Evolutionary conservation across 129 eudicot genomes (phyloP).

Genomic region (Saposhnikovia divaricata): DNA sequence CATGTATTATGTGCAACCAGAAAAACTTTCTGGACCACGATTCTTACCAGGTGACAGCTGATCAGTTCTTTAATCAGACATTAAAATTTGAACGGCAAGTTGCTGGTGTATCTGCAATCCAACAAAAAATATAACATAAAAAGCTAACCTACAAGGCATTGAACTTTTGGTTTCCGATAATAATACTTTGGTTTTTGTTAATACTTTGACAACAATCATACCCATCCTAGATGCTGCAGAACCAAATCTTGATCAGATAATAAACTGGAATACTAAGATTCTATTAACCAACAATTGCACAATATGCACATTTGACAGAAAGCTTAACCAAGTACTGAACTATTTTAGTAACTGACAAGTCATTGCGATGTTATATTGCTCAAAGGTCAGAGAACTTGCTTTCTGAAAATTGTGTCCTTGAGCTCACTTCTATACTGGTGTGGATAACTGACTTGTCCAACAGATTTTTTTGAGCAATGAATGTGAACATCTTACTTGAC

Average conservation of each 20-base stretch:
- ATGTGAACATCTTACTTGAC: too few species aligned
- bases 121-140: slow-evolving; percentile 11
- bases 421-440: neutral
- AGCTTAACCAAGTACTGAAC: neutral
- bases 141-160: neutral
- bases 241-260: slow-evolving; percentile 66
- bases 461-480: too few species aligned
- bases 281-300: slow-evolving; percentile 17
- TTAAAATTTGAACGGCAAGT: too few species aligned
- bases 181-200: neutral
- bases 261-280: slow-evolving; percentile 17
- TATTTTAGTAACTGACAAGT: neutral
- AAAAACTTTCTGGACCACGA: too few species aligned
- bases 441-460: neutral
- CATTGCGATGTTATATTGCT: neutral
- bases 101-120: slow-evolving; percentile 84
- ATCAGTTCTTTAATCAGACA: too few species aligned
- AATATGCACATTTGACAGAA: neutral
- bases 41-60: too few species aligned
- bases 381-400: neutral
- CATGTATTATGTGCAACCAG: too few species aligned
- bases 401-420: neutral
- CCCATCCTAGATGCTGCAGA: slow-evolving; percentile 97
- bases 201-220: slow-evolving; percentile 25
- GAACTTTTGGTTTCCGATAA: neutral